Percentiles rank a stretch among this genome's conserved stretches.
Conservation (phyloP, 345 rosid species). For the Mallotus nudiflorus region DNA sequence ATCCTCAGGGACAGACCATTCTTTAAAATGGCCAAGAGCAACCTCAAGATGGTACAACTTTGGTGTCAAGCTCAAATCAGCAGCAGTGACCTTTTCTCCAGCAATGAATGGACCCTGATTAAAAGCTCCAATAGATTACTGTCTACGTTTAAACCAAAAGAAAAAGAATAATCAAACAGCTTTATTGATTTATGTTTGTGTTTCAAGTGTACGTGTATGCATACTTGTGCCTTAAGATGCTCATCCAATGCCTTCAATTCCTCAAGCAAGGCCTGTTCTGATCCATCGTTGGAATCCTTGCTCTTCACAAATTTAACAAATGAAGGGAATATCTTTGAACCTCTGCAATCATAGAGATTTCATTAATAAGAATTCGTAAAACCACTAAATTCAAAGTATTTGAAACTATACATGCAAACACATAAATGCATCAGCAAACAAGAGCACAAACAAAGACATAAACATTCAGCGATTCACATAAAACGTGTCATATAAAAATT, state of each 20-base stretch:
- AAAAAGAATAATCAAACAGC: neutral
- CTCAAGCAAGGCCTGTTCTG: conserved; percentile 70
- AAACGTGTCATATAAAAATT: too few species aligned
- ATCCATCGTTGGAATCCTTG: conserved; percentile 74
- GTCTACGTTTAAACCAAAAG: neutral
- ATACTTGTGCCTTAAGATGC: conserved; percentile 70
- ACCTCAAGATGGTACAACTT: conserved; percentile 86
- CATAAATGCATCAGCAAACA: neutral
- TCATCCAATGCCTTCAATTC: conserved; percentile 81
- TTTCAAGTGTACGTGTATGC: conserved; percentile 10
- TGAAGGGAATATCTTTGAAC: conserved; percentile 64
- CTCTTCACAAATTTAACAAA: conserved; percentile 75
- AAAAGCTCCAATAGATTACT: conserved; percentile 9
- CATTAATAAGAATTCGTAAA: neutral
- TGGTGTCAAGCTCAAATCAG: conserved; percentile 82
- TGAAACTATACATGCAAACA: neutral
- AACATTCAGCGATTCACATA: too few species aligned
- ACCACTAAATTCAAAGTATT: neutral
- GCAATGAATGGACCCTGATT: conserved; percentile 76
- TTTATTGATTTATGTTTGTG: neutral
- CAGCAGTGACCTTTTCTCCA: conserved; percentile 71
- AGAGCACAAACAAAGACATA: neutral
- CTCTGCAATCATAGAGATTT: conserved; percentile 36
- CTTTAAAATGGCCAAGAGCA: conserved; percentile 84
- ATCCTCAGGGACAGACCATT: conserved; percentile 71